Evolutionary conservation across 75 land plant genomes (phyloP), one percentile per base, ranked within the genome.

Genomic region (Picea glauca): DNA sequence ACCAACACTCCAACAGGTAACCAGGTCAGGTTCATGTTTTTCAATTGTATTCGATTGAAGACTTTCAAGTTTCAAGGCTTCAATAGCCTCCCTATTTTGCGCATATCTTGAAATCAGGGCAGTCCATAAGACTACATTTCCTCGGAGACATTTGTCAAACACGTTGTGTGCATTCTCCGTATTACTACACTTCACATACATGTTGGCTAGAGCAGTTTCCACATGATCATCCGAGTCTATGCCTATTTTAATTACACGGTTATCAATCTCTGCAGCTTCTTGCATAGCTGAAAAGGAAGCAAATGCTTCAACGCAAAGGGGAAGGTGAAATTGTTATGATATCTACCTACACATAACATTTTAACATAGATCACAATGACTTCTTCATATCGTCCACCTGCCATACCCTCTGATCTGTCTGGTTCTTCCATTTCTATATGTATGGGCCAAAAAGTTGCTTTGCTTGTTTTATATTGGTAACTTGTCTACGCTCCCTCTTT

Each of bases 101-200:
- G 56, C 56, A 50, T 50, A 50, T 20, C 86, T 90, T 13, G 85
- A 74, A 75, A 86, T 76, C 82, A 91, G 86, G 13, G 88, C 83
- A 75, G 80, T 91, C 91, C 91, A 91, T 1, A 80, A 78, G 4
- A 85, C 85, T 26, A 84, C 84, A 82, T 85, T 87, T 60, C 75
- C 81, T 0, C 38, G 8, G 12, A 26, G 60, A 57, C 85, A 92
- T 87, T 33, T 65, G 61, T 77, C 63, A 63, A 90, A 87, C 67
- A 92, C 66, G 13, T 79, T 40, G 17, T 54, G 30, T n/a, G 89
- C 84, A 57, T 74, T 72, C 20, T 58, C 77, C 54, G 85, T n/a
- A 67, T 40, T 31, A 1, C 93, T 87, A 83, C 90, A 90, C 62
- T 90, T 92, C 2, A 61, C 79, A 76, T 92, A 91, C 80, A 91